phyloP scores from a whole-genome alignment of 192 early-diverging fungal species.

The Chytriomyces sp. region DNA sequence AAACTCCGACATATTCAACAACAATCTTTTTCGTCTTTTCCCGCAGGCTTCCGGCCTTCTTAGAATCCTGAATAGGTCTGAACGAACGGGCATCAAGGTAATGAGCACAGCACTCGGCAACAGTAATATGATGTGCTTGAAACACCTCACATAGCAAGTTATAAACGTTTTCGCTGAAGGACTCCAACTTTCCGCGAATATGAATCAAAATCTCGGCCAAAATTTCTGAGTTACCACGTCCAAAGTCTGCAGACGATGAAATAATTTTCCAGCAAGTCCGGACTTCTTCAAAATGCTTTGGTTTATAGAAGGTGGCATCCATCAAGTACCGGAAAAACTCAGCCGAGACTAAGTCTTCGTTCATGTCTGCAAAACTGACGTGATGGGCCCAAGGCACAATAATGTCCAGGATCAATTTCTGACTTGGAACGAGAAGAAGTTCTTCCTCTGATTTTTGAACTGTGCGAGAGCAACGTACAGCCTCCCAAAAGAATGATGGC shows the following conservation, averaged over 20 bases:
- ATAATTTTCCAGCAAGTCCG: slow-evolving; percentile 41
- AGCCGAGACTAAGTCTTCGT: slow-evolving; percentile 42
- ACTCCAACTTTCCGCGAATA: slow-evolving; percentile 38
- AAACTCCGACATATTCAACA: slow-evolving; percentile 41
- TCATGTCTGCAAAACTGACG: slow-evolving; percentile 36
- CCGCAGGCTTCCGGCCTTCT: neutral
- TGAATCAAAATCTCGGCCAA: slow-evolving; percentile 44
- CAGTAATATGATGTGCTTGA: slow-evolving; percentile 33
- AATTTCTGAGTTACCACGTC: slow-evolving; percentile 38
- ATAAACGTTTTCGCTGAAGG: slow-evolving; percentile 26
- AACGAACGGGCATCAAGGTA: slow-evolving; percentile 44
- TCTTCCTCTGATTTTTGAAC: slow-evolving; percentile 29
- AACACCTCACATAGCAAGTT: slow-evolving; percentile 25
- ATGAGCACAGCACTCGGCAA: slow-evolving; percentile 24
- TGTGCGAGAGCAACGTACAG: slow-evolving; percentile 48
- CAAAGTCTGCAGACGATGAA: slow-evolving; percentile 33
- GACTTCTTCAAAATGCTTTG: slow-evolving; percentile 40
- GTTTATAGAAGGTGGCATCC: slow-evolving; percentile 47
- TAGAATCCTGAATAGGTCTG: slow-evolving; percentile 29
- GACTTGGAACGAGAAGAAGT: slow-evolving; percentile 33
- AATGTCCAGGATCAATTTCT: slow-evolving; percentile 47
- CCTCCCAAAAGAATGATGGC: slow-evolving; percentile 53
- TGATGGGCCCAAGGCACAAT: slow-evolving; percentile 49
- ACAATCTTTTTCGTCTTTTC: slow-evolving; percentile 26
- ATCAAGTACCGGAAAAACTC: slow-evolving; percentile 56